Base-by-base conservation (phyloP, 2,329 filamentous ascomycete species). In the Parastagonospora avenae region DNA sequence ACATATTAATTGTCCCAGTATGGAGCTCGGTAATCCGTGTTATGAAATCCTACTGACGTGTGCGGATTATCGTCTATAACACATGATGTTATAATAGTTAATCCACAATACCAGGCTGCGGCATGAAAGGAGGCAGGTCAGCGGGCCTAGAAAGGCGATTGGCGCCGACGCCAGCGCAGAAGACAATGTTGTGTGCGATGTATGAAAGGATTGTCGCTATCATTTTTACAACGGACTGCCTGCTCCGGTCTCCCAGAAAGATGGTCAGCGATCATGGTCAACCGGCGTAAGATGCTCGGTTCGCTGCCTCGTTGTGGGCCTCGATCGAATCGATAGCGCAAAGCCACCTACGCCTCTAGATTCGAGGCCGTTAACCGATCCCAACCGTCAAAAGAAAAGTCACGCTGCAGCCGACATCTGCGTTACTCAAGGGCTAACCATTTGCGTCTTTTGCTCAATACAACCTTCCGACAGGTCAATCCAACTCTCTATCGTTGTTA, bases 351-450 rank as follows among this genome's bases (percentile, higher is more conserved):
- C 37, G 48, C 47, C 48, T 56, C 44, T 30, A 56, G 30, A 50
- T 48, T 51, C 28, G 31, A 49, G 35, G 37, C 46, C 38, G 46
- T 49, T 57, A 47, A 54, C 52, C 54, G 52, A 64, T 65, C 48
- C 54, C 46, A 47, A 55, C 46, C 41, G 45, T 57, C 37, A 50
- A 52, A 57, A 48, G 59, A 55, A 55, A 42, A 42, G 49, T 59
- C 53, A 59, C 52, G 47, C 50, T 59, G 55, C 57, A 56, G 54
- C 66, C 63, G 63, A 63, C 70, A 63, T 62, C 63, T 64, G 67
- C 67, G 66, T 63, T 60, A 62, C 19, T 24, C 19, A 24, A 24
- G 19, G 19, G 52, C 62, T 52, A 60, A 59, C 55, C 51, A 52
- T 54, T 60, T 60, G 41, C 55, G 54, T 57, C 54, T 58, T 62